Evolutionary conservation across 352 stramenopile genomes (phyloP).

Genomic region (Thalassiosira mediterranea): DNA sequence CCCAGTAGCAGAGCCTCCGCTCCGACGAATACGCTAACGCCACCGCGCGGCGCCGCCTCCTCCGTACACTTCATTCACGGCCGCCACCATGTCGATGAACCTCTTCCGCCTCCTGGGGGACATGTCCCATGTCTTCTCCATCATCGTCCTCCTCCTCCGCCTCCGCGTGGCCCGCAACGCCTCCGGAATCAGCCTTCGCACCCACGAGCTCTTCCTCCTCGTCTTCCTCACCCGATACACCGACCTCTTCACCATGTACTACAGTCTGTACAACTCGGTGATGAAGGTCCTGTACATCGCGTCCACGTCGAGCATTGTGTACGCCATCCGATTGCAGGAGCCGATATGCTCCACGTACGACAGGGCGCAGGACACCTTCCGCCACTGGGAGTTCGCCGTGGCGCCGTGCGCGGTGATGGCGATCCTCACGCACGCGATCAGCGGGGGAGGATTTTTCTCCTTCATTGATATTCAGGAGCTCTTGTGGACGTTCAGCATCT

Average conservation of each 20-base stretch:
- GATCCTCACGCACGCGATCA: conserved; percentile 91
- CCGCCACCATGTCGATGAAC: conserved; percentile 77
- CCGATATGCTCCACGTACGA: conserved; percentile 98
- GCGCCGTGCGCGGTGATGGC: conserved; percentile 93
- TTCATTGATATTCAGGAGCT: conserved; percentile 86
- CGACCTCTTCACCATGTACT: conserved; percentile 95
- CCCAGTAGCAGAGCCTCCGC: too few species aligned
- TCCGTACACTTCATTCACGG: too few species aligned
- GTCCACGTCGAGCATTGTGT: conserved; percentile 96
- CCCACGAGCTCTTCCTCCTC: conserved; percentile 98
- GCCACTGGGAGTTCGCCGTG: conserved; percentile 97
- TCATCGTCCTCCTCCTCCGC: conserved; percentile 97
- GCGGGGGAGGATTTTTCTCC: conserved; percentile 33
- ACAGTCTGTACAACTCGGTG: conserved; percentile 96
- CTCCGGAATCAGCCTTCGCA: conserved; percentile 97
- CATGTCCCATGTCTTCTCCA: conserved; percentile 98
- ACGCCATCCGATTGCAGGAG: conserved; percentile 96
- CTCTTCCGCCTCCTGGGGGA: conserved; percentile 96
- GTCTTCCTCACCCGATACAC: conserved; percentile 98
- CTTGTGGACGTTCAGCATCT: conserved; percentile 99
- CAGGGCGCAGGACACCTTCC: conserved; percentile 98
- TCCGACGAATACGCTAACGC: too few species aligned
- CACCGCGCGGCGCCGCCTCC: too few species aligned
- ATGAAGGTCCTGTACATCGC: conserved; percentile 99
- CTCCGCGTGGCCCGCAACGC: conserved; percentile 90